Conservation (phyloP, 2,329 filamentous ascomycete genomes). For the Aspergillus ibericus region DNA sequence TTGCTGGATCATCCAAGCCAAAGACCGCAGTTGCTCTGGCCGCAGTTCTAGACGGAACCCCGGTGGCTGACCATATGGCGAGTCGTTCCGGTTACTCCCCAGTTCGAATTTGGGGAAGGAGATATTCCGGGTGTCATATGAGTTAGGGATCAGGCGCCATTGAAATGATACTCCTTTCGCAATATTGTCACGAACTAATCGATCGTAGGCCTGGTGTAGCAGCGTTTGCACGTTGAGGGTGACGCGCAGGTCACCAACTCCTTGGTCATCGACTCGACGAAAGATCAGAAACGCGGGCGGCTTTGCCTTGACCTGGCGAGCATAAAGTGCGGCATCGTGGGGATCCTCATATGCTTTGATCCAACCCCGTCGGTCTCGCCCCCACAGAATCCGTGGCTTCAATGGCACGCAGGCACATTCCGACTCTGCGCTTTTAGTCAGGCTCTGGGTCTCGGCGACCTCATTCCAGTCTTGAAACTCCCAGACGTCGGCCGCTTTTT, state of each 20-base stretch:
- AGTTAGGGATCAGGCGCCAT: constrained; percentile 53
- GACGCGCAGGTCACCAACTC: constrained; percentile 39
- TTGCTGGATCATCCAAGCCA: constrained; percentile 61
- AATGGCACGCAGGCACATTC: constrained; percentile 35
- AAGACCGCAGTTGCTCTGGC: constrained; percentile 54
- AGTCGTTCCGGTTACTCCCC: constrained; percentile 44
- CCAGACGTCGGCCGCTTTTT: constrained; percentile 25
- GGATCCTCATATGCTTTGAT: constrained; percentile 54
- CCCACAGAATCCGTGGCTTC: constrained; percentile 37
- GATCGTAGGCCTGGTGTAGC: constrained; percentile 36
- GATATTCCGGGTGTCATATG: constrained; percentile 35
- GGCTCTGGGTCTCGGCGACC: constrained; percentile 8
- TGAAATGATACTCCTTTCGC: constrained; percentile 26
- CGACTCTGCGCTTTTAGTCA: background rate
- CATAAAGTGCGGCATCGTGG: constrained; percentile 51
- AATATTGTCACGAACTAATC: constrained; percentile 18
- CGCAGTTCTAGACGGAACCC: constrained; percentile 45
- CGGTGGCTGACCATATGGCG: constrained; percentile 32
- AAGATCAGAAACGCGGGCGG: constrained; percentile 47
- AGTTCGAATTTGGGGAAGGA: constrained; percentile 44
- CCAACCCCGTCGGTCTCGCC: constrained; percentile 25
- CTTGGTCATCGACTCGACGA: constrained; percentile 30
- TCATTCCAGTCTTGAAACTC: constrained; percentile 32
- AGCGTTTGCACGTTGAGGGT: constrained; percentile 41
- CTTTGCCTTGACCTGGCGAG: constrained; percentile 51